Evolutionary conservation across 1,284 basidiomycete genomes (phyloP), one percentile per base, ranked within the genome.

Genomic region (Rhodotorula glutinis): DNA sequence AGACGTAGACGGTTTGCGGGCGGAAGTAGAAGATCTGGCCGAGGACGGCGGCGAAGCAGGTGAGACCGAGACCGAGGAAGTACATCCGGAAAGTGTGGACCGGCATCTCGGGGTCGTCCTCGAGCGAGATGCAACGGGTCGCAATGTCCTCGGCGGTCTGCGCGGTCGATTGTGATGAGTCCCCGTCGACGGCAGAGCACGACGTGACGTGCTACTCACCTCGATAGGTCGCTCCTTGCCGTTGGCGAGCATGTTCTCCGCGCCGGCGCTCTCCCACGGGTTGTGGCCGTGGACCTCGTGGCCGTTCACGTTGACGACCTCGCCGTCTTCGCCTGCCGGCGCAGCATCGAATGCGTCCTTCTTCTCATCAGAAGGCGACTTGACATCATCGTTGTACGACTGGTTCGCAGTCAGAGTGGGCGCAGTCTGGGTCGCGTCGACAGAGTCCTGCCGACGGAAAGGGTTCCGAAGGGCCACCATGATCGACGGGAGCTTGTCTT

Each of bases 11-110:
- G 38, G 72, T 72, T 30, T 72, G 70, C 5, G 72, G 72, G 27
- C 72, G 63, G 67, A 73, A 72, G 59, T 72, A 73, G 67, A 72
- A 72, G 52, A 60, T 62, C 44, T 69, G 66, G 29, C 72, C 72
- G 38, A 73, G 65, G 17, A 73, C 72, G 25, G 72, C 72, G 53
- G 66, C 72, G 59, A 71, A 71, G 54, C 65, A 67, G 40, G 69
- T 65, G 23, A 71, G 46, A n/a, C 67, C 69, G 53, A 71, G 58
- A 27, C 55, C 53, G 38, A 68, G 54, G 53, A 65, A 65, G 43
- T 63, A 72, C 64, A 69, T 67, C 16, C 67, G 60, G 33, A 72
- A 63, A 16, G 71, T 72, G 66, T 71, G 69, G 38, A 73, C 57
- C 19, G 29, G 38, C 40, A 73, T 57, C 16, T 47, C 53, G 16